Base-by-base conservation (phyloP, 2,329 filamentous ascomycete genomes). In the Exophiala spinifera region DNA sequence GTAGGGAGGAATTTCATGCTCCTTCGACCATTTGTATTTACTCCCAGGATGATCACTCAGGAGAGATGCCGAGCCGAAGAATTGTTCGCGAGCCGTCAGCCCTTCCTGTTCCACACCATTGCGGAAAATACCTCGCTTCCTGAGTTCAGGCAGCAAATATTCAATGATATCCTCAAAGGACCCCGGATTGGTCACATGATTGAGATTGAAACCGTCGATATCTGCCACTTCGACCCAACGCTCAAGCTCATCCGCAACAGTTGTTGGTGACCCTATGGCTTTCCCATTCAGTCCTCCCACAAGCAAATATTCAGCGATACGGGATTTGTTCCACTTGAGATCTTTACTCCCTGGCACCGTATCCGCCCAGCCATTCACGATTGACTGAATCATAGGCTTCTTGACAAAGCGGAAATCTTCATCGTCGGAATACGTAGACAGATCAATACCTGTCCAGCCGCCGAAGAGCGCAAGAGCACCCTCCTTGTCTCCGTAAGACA, bases 131-230 rank as follows among this genome's bases (percentile, higher is more conserved):
- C 71, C 73, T 4, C 75, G 64, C 15, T 66, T 66, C 49, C 74
- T 65, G 55, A 79, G 62, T 63, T 79, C 77, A 1, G 76, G 77
- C 15, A 79, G 64, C 20, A 80, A 60, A 52, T 78, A 59, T 21
- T 79, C 73, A 17, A 79, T 73, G 7, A 79, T 70, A 50, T 79
- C 77, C 61, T 79, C 76, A 61, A 79, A 79, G 0, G 74, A 79
- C 0, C 76, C 77, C 1, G 78, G 76, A 13, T 74, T 79, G 1
- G 74, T 75, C 17, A 77, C 74, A 65, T 79, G 76, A 8, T 67
- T 71, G 20, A 79, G 55, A 61, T 89, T 90, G 70, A 90, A 90
- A 0, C 86, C 86, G 65, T 89, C 86, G 1, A 89, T 79, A 61
- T 88, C 86, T 0, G 83, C 85, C 65, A 88, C 84, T 4, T 74